Conservation (phyloP, 2,329 filamentous ascomycete genomes). For the Chaetoscypha palmicola region DNA sequence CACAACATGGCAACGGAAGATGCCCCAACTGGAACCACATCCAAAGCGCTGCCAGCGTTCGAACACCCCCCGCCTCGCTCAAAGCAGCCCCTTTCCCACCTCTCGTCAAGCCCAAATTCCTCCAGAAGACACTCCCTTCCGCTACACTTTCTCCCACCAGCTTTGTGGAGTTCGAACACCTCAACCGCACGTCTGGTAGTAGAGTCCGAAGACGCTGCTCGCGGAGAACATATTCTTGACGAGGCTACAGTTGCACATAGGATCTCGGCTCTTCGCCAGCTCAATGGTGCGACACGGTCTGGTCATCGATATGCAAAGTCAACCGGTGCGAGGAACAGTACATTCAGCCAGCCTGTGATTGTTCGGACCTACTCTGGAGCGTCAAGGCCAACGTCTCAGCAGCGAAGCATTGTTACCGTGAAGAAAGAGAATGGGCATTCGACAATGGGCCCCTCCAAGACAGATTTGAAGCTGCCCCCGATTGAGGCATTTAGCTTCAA, state of each 20-base stretch:
- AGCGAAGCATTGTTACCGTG: slow-evolving; percentile 22
- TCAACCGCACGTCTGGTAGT: slow-evolving; percentile 28
- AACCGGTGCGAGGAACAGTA: slow-evolving; percentile 46
- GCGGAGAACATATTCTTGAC: slow-evolving; percentile 38
- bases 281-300: slow-evolving; percentile 37
- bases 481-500: slow-evolving; percentile 59
- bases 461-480: slow-evolving; percentile 46
- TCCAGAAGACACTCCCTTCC: slow-evolving; percentile 28
- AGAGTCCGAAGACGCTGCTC: slow-evolving; percentile 30
- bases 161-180: slow-evolving; percentile 28
- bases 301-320: slow-evolving; percentile 49
- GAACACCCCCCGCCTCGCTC: slow-evolving; percentile 10
- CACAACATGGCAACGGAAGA: slow-evolving; percentile 23
- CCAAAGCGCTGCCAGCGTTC: slow-evolving; percentile 18
- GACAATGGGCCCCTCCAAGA: slow-evolving; percentile 19
- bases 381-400: slow-evolving; percentile 30
- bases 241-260: slow-evolving; percentile 48
- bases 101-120: slow-evolving; percentile 21
- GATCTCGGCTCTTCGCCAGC: slow-evolving; percentile 53
- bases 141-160: slow-evolving; percentile 28
- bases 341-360: slow-evolving; percentile 59
- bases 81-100: slow-evolving; percentile 12
- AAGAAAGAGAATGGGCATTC: slow-evolving; percentile 25
- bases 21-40: slow-evolving; percentile 13
- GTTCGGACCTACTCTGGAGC: slow-evolving; percentile 56